Percentiles rank a stretch among this genome's conserved stretches.
Conservation (phyloP, 169 alveolate genomes). For the Plasmodium coatneyi region DNA sequence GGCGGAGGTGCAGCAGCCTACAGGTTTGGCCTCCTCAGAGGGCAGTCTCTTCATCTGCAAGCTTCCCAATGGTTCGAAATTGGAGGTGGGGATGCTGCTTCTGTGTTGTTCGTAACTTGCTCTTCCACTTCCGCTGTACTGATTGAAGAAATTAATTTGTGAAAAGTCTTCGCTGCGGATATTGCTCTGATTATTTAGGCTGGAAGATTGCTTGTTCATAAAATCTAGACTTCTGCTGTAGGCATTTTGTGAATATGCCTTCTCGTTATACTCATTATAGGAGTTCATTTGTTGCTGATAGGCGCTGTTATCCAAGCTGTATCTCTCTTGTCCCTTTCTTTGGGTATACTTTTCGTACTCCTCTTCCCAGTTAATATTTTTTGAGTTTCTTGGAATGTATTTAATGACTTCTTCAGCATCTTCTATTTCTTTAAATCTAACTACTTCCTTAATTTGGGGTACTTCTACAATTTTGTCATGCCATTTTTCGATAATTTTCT, state of each 20-base stretch:
- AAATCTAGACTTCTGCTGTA: conserved; percentile 25
- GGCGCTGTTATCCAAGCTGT: conserved; percentile 12
- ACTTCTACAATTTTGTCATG: conserved; percentile 89
- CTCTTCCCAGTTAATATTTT: conserved; percentile 87
- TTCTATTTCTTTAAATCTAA: conserved; percentile 89
- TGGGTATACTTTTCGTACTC: conserved; percentile 76
- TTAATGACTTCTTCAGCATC: conserved; percentile 90
- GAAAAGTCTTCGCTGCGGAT: conserved; percentile 45
- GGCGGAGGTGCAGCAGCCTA: conserved; percentile 57
- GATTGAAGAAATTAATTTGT: conserved; percentile 41
- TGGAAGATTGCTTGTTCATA: conserved; percentile 11
- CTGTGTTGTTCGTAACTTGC: conserved; percentile 25
- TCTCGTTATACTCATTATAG: conserved; percentile 50
- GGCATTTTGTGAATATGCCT: conserved; percentile 60
- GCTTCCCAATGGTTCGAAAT: conserved; percentile 35
- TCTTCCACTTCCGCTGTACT: conserved; percentile 22
- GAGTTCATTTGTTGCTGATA: conserved; percentile 36
- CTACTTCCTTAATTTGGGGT: conserved; percentile 89
- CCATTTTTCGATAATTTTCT: conserved; percentile 89
- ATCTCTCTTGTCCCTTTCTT: not conserved
- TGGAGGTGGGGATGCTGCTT: conserved; percentile 45
- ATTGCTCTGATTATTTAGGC: conserved; percentile 30
- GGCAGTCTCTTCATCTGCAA: conserved; percentile 64
- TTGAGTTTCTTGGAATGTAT: conserved; percentile 84
- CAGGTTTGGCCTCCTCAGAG: conserved; percentile 73